These are phyloP conservation scores for Verticillium tricorpus DNA, from an alignment of 2,329 filamentous ascomycete genomes.

Conservation along the genomic window DNA sequence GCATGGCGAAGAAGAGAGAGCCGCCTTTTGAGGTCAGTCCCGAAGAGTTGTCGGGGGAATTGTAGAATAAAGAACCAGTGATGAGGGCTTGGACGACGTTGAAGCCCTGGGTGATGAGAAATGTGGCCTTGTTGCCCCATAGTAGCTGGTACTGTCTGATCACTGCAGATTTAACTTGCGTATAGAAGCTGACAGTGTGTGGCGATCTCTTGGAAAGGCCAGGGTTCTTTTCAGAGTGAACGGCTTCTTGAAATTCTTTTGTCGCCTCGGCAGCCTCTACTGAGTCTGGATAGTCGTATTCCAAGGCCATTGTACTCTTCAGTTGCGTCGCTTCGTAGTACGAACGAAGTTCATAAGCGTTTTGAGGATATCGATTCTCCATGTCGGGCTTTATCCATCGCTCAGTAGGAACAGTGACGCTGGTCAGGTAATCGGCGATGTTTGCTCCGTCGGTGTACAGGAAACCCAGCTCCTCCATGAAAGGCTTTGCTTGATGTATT, in stretches of 20 bases:
- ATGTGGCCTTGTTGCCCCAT: conserved; percentile 59
- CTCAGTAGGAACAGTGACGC: conserved; percentile 63
- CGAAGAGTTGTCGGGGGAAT: conserved; percentile 49
- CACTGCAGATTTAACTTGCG: conserved; percentile 53
- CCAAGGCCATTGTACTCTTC: conserved; percentile 42
- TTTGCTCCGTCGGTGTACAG: conserved; percentile 58
- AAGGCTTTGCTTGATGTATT: conserved; percentile 51
- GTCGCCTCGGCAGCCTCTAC: conserved; percentile 44
- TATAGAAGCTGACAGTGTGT: conserved; percentile 47
- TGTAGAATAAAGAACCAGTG: conserved; percentile 63
- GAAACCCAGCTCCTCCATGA: conserved; percentile 63
- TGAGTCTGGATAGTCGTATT: conserved; percentile 53
- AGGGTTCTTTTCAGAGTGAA: conserved; percentile 50
- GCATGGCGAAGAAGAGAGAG: conserved; percentile 58
- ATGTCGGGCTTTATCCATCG: conserved; percentile 49
- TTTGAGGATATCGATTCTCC: conserved; percentile 40
- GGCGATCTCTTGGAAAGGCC: conserved; percentile 48
- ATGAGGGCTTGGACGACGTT: conserved; percentile 58
- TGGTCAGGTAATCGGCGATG: conserved; percentile 61
- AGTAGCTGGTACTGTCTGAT: conserved; percentile 61
- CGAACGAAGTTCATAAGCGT: conserved; percentile 34
- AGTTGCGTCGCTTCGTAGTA: conserved; percentile 50
- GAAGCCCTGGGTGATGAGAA: conserved; percentile 57
- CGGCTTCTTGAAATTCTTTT: conserved; percentile 46
- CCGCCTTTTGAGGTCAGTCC: conserved; percentile 63